Conservation (phyloP, 768 basidiomycete species). For the Suillus brevipes region DNA sequence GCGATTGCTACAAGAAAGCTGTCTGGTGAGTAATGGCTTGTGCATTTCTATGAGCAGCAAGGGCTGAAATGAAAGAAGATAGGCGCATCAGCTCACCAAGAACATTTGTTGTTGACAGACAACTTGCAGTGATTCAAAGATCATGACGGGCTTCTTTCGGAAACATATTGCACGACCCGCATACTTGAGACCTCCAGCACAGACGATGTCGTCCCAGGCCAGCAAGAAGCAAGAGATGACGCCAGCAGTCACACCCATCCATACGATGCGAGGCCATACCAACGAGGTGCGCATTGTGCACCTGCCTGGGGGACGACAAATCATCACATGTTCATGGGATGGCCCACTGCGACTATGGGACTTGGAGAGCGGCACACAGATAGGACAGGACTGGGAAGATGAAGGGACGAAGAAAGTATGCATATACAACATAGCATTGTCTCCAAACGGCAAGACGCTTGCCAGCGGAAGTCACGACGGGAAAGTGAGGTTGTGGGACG, state of each 20-base stretch:
- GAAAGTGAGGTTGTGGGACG: too few species aligned
- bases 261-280: too few species aligned
- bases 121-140: too few species aligned
- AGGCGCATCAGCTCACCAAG: not conserved
- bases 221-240: too few species aligned
- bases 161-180: too few species aligned
- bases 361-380: not conserved
- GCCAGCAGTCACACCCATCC: too few species aligned
- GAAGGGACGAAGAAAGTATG: not conserved
- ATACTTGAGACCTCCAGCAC: too few species aligned
- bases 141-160: not conserved
- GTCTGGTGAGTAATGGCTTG: not conserved
- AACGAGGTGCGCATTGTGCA: not conserved
- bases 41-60: not conserved
- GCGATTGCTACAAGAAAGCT: not conserved
- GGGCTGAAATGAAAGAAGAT: not conserved
- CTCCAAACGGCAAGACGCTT: not conserved
- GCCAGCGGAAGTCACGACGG: not conserved
- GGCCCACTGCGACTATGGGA: not conserved
- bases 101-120: too few species aligned
- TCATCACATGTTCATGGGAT: not conserved
- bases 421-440: not conserved
- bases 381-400: not conserved
- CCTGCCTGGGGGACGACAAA: not conserved
- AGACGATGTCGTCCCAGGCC: too few species aligned